phyloP scores from a whole-genome alignment of 208 protist genomes.

The Acanthamoeba sp. region DNA sequence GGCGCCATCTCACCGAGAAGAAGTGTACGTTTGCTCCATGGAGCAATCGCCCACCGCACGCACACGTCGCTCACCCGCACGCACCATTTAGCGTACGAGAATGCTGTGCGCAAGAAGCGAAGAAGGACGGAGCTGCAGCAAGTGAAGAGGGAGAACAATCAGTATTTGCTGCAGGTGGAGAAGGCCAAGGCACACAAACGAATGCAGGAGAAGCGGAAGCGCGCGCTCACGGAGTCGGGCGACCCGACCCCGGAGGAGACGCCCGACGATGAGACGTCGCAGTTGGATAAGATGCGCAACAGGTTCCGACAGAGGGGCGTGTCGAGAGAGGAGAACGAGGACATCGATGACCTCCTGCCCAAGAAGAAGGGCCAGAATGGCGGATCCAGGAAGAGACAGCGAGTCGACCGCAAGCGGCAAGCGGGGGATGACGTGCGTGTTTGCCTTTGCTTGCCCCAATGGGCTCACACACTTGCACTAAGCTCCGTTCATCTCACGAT shows the following conservation, averaged over 20 bases:
- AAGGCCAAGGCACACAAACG: conserved; percentile 76
- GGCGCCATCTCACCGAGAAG: conserved; percentile 89
- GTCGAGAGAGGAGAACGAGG: neutral
- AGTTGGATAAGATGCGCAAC: conserved; percentile 29
- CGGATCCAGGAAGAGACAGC: neutral
- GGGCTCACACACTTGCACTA: neutral
- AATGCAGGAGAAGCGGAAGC: conserved; percentile 74
- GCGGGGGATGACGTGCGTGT: neutral
- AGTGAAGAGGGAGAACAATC: conserved; percentile 76
- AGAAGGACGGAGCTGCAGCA: conserved; percentile 79
- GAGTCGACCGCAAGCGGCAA: neutral
- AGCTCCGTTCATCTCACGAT: too few relatives aligned
- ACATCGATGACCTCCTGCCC: conserved; percentile 34
- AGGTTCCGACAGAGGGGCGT: neutral
- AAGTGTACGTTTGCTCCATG: conserved; percentile 15
- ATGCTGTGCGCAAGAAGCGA: conserved; percentile 79
- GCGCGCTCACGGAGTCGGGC: neutral
- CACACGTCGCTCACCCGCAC: neutral
- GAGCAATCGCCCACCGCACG: neutral
- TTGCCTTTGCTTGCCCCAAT: neutral
- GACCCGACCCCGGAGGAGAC: neutral
- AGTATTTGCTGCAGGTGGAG: conserved; percentile 85
- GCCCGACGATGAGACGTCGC: neutral
- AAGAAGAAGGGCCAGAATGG: neutral
- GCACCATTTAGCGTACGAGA: conserved; percentile 78